phyloP scores from a whole-genome alignment of 495 filamentous ascomycete genomes.

The Penicillium soppii region DNA sequence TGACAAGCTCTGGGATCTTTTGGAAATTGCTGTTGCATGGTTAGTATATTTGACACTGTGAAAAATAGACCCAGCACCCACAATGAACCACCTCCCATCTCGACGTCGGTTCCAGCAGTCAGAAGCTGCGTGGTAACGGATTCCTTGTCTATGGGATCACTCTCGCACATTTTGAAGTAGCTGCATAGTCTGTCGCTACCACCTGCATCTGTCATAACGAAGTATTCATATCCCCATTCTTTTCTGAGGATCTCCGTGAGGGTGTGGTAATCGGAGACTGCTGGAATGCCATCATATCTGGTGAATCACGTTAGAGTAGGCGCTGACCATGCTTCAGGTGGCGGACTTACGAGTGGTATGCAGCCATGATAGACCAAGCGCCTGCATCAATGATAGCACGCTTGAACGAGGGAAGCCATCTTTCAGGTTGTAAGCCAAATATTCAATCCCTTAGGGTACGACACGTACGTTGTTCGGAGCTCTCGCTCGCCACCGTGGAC shows the following conservation, averaged over 20 bases:
- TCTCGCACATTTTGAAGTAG: constrained; percentile 59
- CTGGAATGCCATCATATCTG: constrained; percentile 62
- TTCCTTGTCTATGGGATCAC: constrained; percentile 57
- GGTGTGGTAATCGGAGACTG: constrained; percentile 58
- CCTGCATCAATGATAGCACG: constrained; percentile 66
- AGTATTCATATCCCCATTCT: constrained; percentile 71
- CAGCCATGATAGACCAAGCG: constrained; percentile 64
- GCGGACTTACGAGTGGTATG: constrained; percentile 56
- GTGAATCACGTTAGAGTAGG: neutral
- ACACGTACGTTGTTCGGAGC: constrained; percentile 55
- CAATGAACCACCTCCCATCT: constrained; percentile 73
- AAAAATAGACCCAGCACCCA: constrained; percentile 9
- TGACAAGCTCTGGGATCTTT: constrained; percentile 61
- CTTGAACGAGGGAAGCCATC: constrained; percentile 64
- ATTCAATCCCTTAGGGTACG: neutral
- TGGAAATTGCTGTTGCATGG: constrained; percentile 51
- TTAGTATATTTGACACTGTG: constrained; percentile 2
- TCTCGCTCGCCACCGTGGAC: constrained; percentile 69
- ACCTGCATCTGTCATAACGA: constrained; percentile 59
- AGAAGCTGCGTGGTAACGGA: constrained; percentile 56
- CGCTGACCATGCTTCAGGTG: neutral
- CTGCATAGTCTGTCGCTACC: constrained; percentile 64
- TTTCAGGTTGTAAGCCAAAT: constrained; percentile 8
- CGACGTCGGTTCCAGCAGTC: constrained; percentile 68
- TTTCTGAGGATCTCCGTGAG: constrained; percentile 65